Evolutionary conservation across 805 yeast species (phyloP).

Genomic region (Cyberlindnera subsufficiens): DNA sequence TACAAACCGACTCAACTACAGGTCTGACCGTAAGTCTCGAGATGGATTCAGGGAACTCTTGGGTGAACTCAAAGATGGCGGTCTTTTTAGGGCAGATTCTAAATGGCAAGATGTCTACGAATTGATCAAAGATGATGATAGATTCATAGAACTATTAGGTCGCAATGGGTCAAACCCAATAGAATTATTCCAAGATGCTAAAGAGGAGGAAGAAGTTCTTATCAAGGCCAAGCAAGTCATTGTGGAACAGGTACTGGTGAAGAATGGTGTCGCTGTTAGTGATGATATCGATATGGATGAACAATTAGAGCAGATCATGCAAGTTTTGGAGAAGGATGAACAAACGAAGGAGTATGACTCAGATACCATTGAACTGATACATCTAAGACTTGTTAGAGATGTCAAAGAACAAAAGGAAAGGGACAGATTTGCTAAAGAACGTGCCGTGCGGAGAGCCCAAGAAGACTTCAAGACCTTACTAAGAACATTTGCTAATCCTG

Average conservation of each 20-base stretch:
- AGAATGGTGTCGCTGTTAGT: conserved; percentile 23
- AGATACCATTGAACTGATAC: conserved; percentile 24
- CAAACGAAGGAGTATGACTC: conserved; percentile 24
- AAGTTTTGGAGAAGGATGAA: conserved; percentile 15
- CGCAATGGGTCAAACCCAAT: conserved; percentile 72
- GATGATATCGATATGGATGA: conserved; percentile 15
- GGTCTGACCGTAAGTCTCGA: conserved; percentile 62
- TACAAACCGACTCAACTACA: conserved; percentile 36
- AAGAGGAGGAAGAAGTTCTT: conserved; percentile 54
- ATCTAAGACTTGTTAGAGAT: conserved; percentile 23
- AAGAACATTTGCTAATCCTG: conserved; percentile 19
- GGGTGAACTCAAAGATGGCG: conserved; percentile 25
- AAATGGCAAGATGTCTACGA: conserved; percentile 55
- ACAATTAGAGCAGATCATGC: conserved; percentile 9
- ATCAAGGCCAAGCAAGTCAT: conserved; percentile 56
- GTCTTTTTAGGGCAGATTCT: conserved; percentile 42
- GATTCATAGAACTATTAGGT: conserved; percentile 61
- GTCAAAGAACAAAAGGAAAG: conserved; percentile 20
- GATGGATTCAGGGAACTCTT: conserved; percentile 49
- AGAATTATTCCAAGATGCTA: conserved; percentile 70
- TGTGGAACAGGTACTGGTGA: conserved; percentile 44
- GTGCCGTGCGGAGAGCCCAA: conserved; percentile 17
- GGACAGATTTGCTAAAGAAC: conserved; percentile 13
- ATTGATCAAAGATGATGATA: conserved; percentile 44
- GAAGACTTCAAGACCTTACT: conserved; percentile 22